Evolutionary conservation across 169 alveolate species (phyloP), one percentile per base, ranked within the genome.

Genomic region (Cryptosporidium muris): DNA sequence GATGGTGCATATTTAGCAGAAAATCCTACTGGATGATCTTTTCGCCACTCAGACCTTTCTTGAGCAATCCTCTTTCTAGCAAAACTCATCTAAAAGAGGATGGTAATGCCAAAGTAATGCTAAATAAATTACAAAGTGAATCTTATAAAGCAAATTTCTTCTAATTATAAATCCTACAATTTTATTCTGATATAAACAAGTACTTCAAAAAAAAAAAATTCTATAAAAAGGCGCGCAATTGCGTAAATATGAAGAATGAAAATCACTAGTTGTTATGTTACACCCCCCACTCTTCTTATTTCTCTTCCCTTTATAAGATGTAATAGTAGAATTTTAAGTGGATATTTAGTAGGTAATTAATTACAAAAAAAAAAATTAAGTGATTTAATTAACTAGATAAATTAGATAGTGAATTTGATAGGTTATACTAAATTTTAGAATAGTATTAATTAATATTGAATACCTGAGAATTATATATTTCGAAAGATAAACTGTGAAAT

Each of bases 21-120:
- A 88, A 97, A 97, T 34, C 99, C 99, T 52, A 94, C 96, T 12
- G 99, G 99, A 82, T 97, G 99, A 80, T 97, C 99, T 63, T 95
- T 92, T 65, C 99, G 91, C 99, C 99, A 97, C 63, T 96, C 97
- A 45, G 98, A 94, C 56, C 99, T 88, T 80, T 96, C 99, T 88
- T 95, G 95, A 51, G 97, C 96, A 80, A 95, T 80, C 40, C 98
- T 88, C 68, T 92, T 94, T 58, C 95, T 88, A 11, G 97, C 95
- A 47, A 95, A 93, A 38, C 97, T 91, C 88, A 90, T 89, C 90
- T 25, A n/a, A 74, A 45, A 53, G n/a, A 53, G 9, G 2, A 16
- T 16, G 2, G 2, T 53, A 16, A 16, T 49, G 56, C 34, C 63
- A 52, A 8, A 4, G 63, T 4, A 6, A 5, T 53, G 11, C 16